Conservation (phyloP, 371 early-diverging fungal species). For the Syncephalastrum contaminatum region DNA sequence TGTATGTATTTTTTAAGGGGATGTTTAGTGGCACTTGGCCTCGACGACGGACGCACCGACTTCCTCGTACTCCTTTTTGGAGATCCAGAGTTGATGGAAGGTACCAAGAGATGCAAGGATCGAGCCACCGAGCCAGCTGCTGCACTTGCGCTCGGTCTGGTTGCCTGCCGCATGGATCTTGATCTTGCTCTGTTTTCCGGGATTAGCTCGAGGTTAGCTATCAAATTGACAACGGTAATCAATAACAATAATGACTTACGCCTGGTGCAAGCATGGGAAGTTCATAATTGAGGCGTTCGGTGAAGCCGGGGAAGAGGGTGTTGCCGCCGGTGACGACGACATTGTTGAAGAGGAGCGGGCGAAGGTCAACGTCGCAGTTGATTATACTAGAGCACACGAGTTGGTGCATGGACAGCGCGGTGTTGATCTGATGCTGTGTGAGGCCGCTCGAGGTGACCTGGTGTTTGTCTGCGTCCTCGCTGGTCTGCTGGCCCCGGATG, state of each 20-base stretch:
- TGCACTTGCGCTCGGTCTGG: slow-evolving; percentile 82
- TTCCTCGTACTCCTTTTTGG: slow-evolving; percentile 87
- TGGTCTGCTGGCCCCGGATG: neutral
- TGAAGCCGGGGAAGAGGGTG: slow-evolving; percentile 83
- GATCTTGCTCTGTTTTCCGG: slow-evolving; percentile 62
- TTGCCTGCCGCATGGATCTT: slow-evolving; percentile 80
- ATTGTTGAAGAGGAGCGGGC: slow-evolving; percentile 76
- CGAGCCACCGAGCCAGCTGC: slow-evolving; percentile 96
- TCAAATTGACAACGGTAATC: neutral
- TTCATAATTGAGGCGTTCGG: slow-evolving; percentile 80
- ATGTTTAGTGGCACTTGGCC: slow-evolving; percentile 74
- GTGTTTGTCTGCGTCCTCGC: slow-evolving; percentile 6
- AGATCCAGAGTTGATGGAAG: slow-evolving; percentile 97
- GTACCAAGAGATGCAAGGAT: slow-evolving; percentile 92
- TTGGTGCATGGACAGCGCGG: slow-evolving; percentile 60
- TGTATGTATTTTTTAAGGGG: too few relatives aligned
- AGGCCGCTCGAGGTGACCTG: slow-evolving; percentile 26
- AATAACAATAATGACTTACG: slow-evolving; percentile 48
- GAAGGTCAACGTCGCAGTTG: slow-evolving; percentile 85
- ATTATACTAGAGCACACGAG: slow-evolving; percentile 70
- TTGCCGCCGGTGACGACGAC: slow-evolving; percentile 92
- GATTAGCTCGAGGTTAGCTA: neutral
- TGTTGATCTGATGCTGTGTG: slow-evolving; percentile 35
- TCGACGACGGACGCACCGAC: slow-evolving; percentile 82
- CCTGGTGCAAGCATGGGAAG: slow-evolving; percentile 71